These are phyloP conservation scores for Stephania cephalantha DNA, from an alignment of 164 flowering plant species.

Conservation along the genomic window DNA sequence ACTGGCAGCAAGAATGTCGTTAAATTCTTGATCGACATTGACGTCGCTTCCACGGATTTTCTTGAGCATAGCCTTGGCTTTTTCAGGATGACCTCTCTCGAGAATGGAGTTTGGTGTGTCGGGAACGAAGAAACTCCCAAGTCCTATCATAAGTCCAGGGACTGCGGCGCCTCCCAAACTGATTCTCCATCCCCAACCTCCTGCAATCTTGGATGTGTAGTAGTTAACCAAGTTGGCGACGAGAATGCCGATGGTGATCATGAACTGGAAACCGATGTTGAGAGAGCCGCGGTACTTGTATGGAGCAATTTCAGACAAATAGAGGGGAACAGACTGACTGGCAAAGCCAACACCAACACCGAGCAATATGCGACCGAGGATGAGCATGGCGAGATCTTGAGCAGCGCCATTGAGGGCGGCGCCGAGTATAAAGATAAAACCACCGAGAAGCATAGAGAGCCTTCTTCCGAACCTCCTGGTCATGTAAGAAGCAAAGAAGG, in stretches of 20 bases:
- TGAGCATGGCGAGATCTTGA: neutral
- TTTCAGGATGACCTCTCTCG: neutral
- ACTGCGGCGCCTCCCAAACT: neutral
- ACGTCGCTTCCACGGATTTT: neutral
- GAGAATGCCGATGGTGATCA: neutral
- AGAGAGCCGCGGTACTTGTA: neutral
- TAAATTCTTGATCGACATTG: neutral
- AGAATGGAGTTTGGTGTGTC: constrained; percentile 3
- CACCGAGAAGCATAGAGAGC: neutral
- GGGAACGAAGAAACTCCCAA: neutral
- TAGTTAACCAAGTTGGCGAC: neutral
- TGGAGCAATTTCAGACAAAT: constrained; percentile 2
- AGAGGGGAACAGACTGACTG: constrained; percentile 1
- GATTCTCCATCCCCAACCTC: neutral
- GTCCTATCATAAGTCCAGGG: neutral
- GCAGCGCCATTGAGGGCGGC: neutral
- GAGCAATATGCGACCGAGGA: neutral
- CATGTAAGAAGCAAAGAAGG: neutral
- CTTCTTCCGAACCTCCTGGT: neutral
- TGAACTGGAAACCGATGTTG: neutral
- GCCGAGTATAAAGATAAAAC: neutral
- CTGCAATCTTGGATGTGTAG: neutral
- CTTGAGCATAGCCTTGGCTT: neutral
- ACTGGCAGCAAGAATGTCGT: neutral
- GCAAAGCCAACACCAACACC: constrained; percentile 3